Evolutionary conservation across 441 rosid species (phyloP), one percentile per base, ranked within the genome.

Genomic region (Bocquillonia castaneifolia): DNA sequence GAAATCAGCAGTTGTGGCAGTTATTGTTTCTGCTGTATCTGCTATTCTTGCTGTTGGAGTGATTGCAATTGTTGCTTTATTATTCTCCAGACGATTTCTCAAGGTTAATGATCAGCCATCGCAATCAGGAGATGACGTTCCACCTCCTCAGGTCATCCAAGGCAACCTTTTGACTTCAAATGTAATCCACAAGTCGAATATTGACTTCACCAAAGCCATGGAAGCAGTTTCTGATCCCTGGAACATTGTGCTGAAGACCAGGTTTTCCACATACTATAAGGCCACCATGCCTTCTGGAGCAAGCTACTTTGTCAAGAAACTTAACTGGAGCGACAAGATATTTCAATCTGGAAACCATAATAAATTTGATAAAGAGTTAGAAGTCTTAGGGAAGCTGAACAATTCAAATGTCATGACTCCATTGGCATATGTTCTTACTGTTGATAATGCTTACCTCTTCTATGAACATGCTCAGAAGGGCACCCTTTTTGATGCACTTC

Each of bases 371-470:
- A 82, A 64, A 65, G 96, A 90, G 78, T 82, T 90, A 36, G 86
- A 83, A 72, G 80, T 62, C 31, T 64, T 92, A 71, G 96, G 95
- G 44, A 90, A 85, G 83, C 82, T 92, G 62, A 84, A 80, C 79
- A 88, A 90, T 75, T 72, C 92, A 1, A 92, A 90, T 68, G 79
- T 92, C 50, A 88, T 88, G 98, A 80, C 83, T 53, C 98, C 98
- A 51, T 72, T 90, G 71, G 98, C 95, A 18, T 90, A 92, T 76
- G 86, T 86, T 48, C 50, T 88, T 74, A 79, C 88, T 18, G 70
- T 72, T 12, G 86, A 87, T 53, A 85, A 86, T 70, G 92, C 88
- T 50, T 88, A 85, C 74, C 88, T 92, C 52, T 78, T 90, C 80
- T 92, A 88, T 14, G 91, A 92, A 44, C 84, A 81, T 72, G 73